phyloP scores from a whole-genome alignment of 2,329 filamentous ascomycete genomes.

The Fusarium stilboides region DNA sequence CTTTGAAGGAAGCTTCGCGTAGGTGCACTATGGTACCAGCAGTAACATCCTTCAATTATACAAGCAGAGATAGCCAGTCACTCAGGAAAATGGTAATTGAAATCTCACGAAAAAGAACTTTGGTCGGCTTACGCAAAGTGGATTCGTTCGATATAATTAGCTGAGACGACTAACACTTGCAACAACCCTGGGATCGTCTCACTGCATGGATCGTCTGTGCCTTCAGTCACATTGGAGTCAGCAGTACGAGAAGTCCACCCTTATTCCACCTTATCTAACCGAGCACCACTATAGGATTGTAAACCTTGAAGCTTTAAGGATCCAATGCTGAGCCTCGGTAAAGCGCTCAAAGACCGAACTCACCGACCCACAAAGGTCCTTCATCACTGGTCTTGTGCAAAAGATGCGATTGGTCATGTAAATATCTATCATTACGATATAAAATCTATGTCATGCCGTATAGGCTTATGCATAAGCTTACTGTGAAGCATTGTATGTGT shows the following conservation, averaged over 20 bases:
- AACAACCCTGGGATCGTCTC: constrained; percentile 3
- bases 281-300: background rate
- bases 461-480: constrained; percentile 20
- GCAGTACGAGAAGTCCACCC: background rate
- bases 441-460: constrained; percentile 41
- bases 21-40: no score
- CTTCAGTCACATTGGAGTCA: background rate
- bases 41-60: no score
- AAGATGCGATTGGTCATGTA: background rate
- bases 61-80: no score
- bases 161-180: constrained; percentile 14
- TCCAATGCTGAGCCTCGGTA: no score
- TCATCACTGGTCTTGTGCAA: no score
- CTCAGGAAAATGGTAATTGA: no score
- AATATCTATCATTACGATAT: constrained; percentile 33
- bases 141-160: background rate
- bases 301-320: background rate
- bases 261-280: background rate
- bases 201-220: background rate
- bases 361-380: rapidly evolving
- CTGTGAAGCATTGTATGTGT: constrained; percentile 22
- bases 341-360: background rate
- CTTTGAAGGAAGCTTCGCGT: no score
- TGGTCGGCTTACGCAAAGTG: background rate
- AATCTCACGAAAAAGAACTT: background rate